Evolutionary conservation across 352 stramenopile genomes (phyloP), one percentile per base, ranked within the genome.

Genomic region (Phytophthora sansomeana): DNA sequence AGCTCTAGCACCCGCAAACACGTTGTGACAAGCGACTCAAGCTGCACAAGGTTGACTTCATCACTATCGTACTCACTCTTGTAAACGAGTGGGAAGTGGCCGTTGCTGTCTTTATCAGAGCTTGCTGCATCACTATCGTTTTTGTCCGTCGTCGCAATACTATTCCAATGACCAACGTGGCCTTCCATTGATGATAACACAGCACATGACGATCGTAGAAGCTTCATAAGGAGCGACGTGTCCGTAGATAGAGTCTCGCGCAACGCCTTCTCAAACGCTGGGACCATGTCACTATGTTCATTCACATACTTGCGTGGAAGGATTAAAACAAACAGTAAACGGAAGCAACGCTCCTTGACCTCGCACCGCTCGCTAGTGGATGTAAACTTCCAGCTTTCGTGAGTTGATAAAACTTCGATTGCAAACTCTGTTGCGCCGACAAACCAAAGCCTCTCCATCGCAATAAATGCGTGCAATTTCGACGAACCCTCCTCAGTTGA

Each of bases 361-460:
- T 85, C 64, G 42, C 73, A 89, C 30, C 78, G 83, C 17, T 77
- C 69, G 10, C 32, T 42, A 2, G 73, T 66, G 5, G 59, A 58
- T 32, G 63, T 58, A 62, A 92, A 92, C 46, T 80, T 76, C 83
- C 83, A 92, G 43, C 72, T 87, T 46, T 92, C 81, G 42, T 90
- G 72, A 1, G 76, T 87, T 13, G 74, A 72, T 35, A 92, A 39
- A 10, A 90, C 67, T 60, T 90, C 81, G 39, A 89, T 67, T 28
- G 72, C 63, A 61, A 90, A 90, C 38, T 90, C 81, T 6, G 85
- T 72, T 5, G 74, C 75, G 17, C 69, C 68, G 5, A 85, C 73
- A 46, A 88, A 81, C 83, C 83, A 92, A 16, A 73, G 35, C 30
- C 71, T 57, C 39, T 79, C 71, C 44, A 58, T 76, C 4, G 48